Conservation (phyloP, 2,329 filamentous ascomycete genomes). For the Fusarium nygamai region DNA sequence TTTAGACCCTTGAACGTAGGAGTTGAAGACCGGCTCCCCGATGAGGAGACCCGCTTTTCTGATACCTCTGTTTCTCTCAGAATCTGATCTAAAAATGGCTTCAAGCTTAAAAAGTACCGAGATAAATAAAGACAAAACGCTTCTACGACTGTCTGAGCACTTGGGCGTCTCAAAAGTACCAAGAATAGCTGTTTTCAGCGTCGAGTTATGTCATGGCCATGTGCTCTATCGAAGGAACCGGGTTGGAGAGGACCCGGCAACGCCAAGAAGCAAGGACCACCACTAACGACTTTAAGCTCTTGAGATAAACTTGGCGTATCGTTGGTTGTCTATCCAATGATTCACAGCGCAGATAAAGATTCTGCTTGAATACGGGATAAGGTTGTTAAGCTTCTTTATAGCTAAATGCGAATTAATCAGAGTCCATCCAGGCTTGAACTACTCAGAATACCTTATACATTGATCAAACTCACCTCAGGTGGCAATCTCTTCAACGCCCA, state of each 20-base stretch:
- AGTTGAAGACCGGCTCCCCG: neutral
- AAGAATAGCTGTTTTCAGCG: neutral
- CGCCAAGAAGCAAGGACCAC: neutral
- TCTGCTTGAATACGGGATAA: neutral
- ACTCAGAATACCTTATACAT: too few relatives aligned
- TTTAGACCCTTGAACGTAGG: neutral
- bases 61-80: neutral
- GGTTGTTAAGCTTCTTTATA: neutral
- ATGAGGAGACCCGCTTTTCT: neutral
- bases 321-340: neutral
- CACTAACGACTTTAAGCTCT: slow-evolving; percentile 14
- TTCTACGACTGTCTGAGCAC: rapidly evolving
- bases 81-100: neutral
- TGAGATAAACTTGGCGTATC: neutral
- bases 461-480: neutral
- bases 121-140: rapidly evolving
- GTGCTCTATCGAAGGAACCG: neutral
- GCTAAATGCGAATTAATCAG: rapidly evolving
- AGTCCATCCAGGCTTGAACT: rapidly evolving
- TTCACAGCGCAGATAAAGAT: neutral
- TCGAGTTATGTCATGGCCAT: neutral
- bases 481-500: neutral
- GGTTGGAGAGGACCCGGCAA: slow-evolving; percentile 1
- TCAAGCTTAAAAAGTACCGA: neutral
- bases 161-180: neutral